Conservation (phyloP, 2,329 filamentous ascomycete species). For the Meredithiella fracta region DNA sequence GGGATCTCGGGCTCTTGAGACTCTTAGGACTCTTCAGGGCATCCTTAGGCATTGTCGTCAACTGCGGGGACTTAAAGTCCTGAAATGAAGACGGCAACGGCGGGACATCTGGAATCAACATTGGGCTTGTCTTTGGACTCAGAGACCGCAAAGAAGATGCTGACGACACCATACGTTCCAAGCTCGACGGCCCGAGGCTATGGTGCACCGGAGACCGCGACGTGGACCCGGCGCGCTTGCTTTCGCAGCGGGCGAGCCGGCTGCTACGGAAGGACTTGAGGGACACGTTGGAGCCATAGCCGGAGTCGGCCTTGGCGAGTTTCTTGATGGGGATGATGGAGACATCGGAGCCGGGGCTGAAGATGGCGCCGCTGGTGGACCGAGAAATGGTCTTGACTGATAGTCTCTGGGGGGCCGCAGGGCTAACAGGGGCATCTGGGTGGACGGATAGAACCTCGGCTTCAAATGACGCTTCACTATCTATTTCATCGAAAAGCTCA, state of each 20-base stretch:
- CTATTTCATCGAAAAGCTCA: constrained; percentile 30
- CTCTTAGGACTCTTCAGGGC: neutral
- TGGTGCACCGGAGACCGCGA: neutral
- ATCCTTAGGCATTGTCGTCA: neutral
- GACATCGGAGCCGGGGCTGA: constrained; percentile 28
- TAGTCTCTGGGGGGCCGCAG: constrained; percentile 12
- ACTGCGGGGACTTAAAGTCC: neutral
- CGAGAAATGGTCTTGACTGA: constrained; percentile 16
- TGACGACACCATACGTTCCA: constrained; percentile 7
- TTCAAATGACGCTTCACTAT: constrained; percentile 17
- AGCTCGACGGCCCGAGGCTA: constrained; percentile 7
- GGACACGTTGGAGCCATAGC: constrained; percentile 44
- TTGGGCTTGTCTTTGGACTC: constrained; percentile 5
- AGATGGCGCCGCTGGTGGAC: constrained; percentile 34
- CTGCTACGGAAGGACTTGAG: constrained; percentile 33
- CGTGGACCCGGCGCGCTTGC: constrained; percentile 11
- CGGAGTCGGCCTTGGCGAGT: constrained; percentile 40
- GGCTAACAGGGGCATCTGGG: constrained; percentile 29
- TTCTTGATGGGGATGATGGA: constrained; percentile 25
- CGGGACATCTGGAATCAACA: constrained; percentile 8
- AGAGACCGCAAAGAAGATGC: neutral
- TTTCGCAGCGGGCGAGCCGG: constrained; percentile 18
- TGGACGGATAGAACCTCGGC: constrained; percentile 26
- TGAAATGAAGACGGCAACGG: constrained; percentile 2
- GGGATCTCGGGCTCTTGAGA: neutral